Conservation (phyloP, 108 stramenopile genomes). For the Stephanodiscus minutulus region DNA sequence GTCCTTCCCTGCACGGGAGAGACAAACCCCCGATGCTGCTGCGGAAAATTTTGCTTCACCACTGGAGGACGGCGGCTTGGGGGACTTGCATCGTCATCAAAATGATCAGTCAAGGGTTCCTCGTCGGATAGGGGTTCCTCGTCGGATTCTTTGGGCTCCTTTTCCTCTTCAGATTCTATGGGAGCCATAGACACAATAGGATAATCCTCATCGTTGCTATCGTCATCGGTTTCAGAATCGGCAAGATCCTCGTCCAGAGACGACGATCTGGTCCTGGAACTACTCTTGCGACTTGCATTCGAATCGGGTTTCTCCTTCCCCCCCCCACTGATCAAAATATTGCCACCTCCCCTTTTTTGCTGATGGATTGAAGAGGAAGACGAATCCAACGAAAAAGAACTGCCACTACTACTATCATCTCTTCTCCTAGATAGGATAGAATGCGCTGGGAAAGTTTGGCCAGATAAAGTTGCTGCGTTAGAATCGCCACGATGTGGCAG, state of each 20-base stretch:
- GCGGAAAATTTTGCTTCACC: background rate
- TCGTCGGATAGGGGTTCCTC: conserved; percentile 4
- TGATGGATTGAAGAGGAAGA: no score
- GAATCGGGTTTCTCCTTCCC: background rate
- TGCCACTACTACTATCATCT: background rate
- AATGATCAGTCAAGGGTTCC: conserved; percentile 1
- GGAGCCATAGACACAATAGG: conserved; percentile 32
- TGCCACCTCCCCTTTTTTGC: no score
- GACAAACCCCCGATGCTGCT: conserved; percentile 5
- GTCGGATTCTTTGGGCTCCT: background rate
- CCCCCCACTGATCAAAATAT: no score
- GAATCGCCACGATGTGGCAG: conserved; percentile 2
- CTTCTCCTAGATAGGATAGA: background rate
- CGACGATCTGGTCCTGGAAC: background rate
- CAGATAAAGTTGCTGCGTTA: background rate
- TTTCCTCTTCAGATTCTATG: conserved; percentile 39
- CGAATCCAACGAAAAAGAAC: background rate
- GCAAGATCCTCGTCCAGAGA: background rate
- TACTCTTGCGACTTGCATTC: background rate
- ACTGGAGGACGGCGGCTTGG: background rate
- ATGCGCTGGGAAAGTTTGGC: background rate
- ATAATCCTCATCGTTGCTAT: conserved; percentile 38
- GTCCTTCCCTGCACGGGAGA: conserved; percentile 7
- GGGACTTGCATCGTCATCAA: background rate
- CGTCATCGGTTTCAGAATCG: conserved; percentile 19